Conservation (phyloP, 352 stramenopile genomes). For the Lagenidium giganteum region DNA sequence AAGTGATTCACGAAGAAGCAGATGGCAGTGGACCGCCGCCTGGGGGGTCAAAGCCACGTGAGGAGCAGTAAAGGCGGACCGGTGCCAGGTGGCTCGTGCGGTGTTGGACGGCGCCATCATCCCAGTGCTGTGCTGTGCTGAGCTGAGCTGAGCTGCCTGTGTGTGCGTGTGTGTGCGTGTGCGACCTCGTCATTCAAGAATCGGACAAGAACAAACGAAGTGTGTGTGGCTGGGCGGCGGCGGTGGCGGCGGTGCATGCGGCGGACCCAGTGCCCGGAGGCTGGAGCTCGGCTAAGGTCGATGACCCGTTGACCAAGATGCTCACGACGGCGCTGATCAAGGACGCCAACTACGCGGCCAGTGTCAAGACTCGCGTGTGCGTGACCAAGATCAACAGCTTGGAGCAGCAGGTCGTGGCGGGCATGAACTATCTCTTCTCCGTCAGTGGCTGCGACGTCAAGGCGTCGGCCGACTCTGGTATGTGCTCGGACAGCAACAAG, state of each 20-base stretch:
- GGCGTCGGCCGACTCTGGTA: no score
- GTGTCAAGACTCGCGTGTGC: slow-evolving; percentile 21
- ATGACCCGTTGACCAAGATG: slow-evolving; percentile 4
- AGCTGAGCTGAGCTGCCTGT: slow-evolving; percentile 13
- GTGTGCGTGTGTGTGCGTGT: neutral
- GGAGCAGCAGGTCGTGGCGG: slow-evolving; percentile 23
- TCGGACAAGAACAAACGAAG: slow-evolving; percentile 11
- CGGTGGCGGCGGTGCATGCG: no score
- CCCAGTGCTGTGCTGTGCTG: no score
- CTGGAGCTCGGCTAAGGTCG: neutral
- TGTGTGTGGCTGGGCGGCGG: neutral
- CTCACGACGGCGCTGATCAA: slow-evolving; percentile 9
- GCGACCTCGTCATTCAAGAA: slow-evolving; percentile 15
- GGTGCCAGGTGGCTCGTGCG: no score
- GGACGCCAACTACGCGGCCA: slow-evolving; percentile 15
- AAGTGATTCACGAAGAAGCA: no score
- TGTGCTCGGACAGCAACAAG: no score
- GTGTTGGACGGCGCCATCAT: slow-evolving; percentile 1
- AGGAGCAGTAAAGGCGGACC: no score
- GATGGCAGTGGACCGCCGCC: no score
- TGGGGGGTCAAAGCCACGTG: no score
- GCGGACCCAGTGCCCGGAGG: neutral
- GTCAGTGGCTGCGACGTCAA: slow-evolving; percentile 17
- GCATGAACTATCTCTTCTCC: slow-evolving; percentile 24
- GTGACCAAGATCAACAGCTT: slow-evolving; percentile 21